Percentiles rank a stretch among this genome's conserved stretches.
These are phyloP conservation scores for Geotrichum bryndzae DNA, from an alignment of 1,139 yeast genomes.

Conservation along the genomic window DNA sequence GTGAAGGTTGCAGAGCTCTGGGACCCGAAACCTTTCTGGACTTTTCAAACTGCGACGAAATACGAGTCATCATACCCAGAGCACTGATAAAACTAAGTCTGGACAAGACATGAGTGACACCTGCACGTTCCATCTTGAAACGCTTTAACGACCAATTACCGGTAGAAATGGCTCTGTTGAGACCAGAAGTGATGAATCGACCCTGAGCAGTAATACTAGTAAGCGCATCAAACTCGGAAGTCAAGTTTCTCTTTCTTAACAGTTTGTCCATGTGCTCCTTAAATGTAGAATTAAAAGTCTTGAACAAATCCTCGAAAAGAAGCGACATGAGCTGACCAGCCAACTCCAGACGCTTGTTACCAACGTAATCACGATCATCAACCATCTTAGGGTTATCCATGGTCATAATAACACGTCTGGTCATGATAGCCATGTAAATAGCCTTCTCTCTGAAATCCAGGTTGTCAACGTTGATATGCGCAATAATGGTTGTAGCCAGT, in stretches of 20 bases:
- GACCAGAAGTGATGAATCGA: constrained; percentile 86
- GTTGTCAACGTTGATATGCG: constrained; percentile 82
- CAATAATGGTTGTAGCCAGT: constrained; percentile 90
- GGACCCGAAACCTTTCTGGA: constrained; percentile 98
- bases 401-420: constrained; percentile 92
- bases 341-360: constrained; percentile 92
- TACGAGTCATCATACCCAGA: constrained; percentile 99
- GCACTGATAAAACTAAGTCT: constrained; percentile 91
- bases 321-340: constrained; percentile 97
- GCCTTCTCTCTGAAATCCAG: constrained; percentile 93
- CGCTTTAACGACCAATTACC: constrained; percentile 98
- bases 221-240: constrained; percentile 91
- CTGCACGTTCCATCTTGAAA: constrained; percentile 99
- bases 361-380: constrained; percentile 97
- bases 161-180: constrained; percentile 93
- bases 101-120: constrained; percentile 93
- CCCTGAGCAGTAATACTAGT: constrained; percentile 85
- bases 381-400: constrained; percentile 93
- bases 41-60: constrained; percentile 94
- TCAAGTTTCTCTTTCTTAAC: constrained; percentile 86
- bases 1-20: constrained; percentile 97
- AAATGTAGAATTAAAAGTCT: constrained; percentile 90
- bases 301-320: constrained; percentile 91
- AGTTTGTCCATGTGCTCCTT: constrained; percentile 92
- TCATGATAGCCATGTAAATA: constrained; percentile 89